Percentiles rank a stretch among this genome's conserved stretches.
Conservation (phyloP, 192 early-diverging fungal species). For the Umbelopsis sp. region DNA sequence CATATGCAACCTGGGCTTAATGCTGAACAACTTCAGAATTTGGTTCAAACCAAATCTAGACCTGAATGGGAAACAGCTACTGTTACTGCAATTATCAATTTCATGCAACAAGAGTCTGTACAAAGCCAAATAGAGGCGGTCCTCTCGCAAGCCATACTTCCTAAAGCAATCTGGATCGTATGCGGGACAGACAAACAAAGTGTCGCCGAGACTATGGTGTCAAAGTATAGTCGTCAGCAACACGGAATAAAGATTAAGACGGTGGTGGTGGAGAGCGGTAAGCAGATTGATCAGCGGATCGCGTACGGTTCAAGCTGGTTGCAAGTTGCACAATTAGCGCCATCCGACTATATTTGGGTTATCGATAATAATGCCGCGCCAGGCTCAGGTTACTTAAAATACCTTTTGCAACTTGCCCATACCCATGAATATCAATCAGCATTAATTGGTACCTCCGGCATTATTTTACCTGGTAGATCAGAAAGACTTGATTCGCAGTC, state of each 20-base stretch:
- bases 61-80: constrained; percentile 26
- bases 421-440: constrained; percentile 48
- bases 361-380: constrained; percentile 46
- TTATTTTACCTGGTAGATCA: constrained; percentile 26
- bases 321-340: constrained; percentile 20
- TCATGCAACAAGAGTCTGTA: constrained; percentile 30
- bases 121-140: constrained; percentile 42
- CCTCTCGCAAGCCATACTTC: constrained; percentile 38
- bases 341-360: constrained; percentile 45
- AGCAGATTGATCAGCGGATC: constrained; percentile 1
- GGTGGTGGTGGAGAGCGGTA: not conserved
- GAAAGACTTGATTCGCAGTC: constrained; percentile 16
- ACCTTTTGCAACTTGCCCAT: constrained; percentile 36
- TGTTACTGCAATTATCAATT: constrained; percentile 45
- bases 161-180: constrained; percentile 44
- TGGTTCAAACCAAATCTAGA: not conserved
- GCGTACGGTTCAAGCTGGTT: constrained; percentile 20
- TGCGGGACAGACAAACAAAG: constrained; percentile 21
- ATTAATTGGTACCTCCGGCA: constrained; percentile 47
- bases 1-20: not conserved
- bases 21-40: not conserved
- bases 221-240: not conserved
- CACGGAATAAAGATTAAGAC: not conserved
- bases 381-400: constrained; percentile 42
- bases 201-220: not conserved